Evolutionary conservation across 768 basidiomycete species (phyloP).

Genomic region (Clavulina sp.): DNA sequence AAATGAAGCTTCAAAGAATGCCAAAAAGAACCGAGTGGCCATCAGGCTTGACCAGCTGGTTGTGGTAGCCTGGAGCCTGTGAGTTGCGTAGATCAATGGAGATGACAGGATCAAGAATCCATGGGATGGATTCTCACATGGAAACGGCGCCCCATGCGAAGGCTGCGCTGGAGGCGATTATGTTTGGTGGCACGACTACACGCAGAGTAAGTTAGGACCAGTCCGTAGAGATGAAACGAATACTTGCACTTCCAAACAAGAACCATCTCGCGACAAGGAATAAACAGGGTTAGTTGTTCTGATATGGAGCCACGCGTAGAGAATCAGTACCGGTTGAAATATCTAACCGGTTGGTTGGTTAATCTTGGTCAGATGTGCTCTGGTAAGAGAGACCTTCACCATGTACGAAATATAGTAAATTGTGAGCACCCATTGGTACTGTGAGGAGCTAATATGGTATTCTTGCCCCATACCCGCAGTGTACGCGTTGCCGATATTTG

Average conservation of each 20-base stretch:
- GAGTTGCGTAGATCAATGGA: neutral
- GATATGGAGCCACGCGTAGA: too few relatives aligned
- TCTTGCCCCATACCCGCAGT: neutral
- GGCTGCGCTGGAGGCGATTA: neutral
- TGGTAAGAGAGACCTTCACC: too few relatives aligned
- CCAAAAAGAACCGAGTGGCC: neutral
- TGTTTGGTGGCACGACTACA: neutral
- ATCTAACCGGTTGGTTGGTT: too few relatives aligned
- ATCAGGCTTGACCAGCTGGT: neutral
- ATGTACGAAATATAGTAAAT: neutral
- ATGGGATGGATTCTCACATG: neutral
- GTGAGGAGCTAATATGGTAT: neutral
- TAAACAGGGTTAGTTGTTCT: neutral
- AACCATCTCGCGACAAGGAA: neutral
- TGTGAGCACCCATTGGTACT: neutral
- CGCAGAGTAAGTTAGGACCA: neutral
- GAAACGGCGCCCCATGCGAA: neutral
- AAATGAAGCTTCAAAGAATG: neutral
- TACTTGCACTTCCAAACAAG: neutral
- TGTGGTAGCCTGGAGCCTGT: neutral
- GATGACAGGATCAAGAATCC: too few relatives aligned
- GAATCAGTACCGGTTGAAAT: too few relatives aligned
- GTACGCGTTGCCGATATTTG: conserved; percentile 1
- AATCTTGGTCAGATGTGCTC: too few relatives aligned
- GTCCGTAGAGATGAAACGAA: too few relatives aligned